These are phyloP conservation scores for Oryza rufipogon DNA, from an alignment of 176 grass and related monocot species.

Conservation along the genomic window DNA sequence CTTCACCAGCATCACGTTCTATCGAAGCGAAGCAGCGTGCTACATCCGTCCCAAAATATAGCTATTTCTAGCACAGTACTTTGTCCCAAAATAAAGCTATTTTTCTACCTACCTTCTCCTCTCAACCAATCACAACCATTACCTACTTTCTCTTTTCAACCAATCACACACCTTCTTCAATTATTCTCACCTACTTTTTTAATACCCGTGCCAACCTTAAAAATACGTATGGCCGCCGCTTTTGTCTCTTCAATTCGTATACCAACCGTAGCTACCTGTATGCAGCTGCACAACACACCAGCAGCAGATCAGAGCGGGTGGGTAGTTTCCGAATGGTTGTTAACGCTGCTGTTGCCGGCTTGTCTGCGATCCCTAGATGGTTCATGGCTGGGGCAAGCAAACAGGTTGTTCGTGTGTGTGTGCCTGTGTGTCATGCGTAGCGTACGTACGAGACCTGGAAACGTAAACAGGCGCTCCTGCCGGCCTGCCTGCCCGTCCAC, in stretches of 20 bases:
- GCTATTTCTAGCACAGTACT: too few species aligned
- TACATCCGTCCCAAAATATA: too few species aligned
- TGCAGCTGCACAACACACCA: neutral
- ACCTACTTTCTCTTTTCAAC: too few species aligned
- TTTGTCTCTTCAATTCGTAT: neutral
- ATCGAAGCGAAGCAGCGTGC: neutral
- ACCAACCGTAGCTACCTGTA: neutral
- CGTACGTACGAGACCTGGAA: conserved; percentile 41
- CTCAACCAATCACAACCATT: too few species aligned
- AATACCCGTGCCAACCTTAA: too few species aligned
- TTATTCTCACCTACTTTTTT: too few species aligned
- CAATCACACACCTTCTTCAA: too few species aligned
- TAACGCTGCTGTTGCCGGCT: neutral
- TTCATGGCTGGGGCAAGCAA: neutral
- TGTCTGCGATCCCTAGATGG: neutral
- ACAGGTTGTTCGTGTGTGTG: neutral
- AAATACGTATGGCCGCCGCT: conserved; percentile 3
- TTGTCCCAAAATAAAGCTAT: too few species aligned
- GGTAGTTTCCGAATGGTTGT: neutral
- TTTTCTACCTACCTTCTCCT: too few species aligned
- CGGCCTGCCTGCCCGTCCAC: neutral
- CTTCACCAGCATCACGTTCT: neutral
- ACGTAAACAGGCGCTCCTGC: neutral
- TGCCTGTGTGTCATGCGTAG: neutral
- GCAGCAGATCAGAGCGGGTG: neutral